These are phyloP conservation scores for Casuarina cunninghamiana DNA, from an alignment of 306 rosid species.

Conservation along the genomic window DNA sequence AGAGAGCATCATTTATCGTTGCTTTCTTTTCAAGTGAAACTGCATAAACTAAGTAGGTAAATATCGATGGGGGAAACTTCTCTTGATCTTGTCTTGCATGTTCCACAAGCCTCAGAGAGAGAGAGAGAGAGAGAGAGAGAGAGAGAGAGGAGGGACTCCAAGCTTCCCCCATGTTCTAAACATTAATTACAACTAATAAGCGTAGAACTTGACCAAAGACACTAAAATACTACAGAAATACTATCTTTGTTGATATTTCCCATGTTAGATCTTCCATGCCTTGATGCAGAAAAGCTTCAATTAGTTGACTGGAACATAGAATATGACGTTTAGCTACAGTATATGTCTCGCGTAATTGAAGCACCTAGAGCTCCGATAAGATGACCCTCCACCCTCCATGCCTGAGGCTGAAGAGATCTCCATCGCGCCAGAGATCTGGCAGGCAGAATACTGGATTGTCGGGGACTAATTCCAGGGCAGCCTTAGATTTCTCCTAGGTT, in stretches of 20 bases:
- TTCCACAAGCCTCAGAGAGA: background rate
- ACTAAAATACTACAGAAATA: background rate
- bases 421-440: conserved; percentile 8
- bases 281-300: background rate
- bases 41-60: background rate
- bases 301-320: conserved; percentile 31
- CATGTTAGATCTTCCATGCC: conserved; percentile 7
- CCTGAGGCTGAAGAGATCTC: conserved; percentile 1
- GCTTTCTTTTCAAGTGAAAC: background rate
- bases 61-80: background rate
- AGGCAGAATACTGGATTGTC: conserved; percentile 15
- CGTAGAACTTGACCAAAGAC: background rate
- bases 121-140: background rate
- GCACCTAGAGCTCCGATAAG: background rate
- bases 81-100: background rate
- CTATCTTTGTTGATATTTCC: background rate
- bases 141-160: background rate
- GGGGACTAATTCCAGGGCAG: conserved; percentile 10
- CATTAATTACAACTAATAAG: background rate
- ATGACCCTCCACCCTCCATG: conserved; percentile 3
- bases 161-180: background rate
- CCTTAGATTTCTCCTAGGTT: conserved; percentile 30
- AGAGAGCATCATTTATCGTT: background rate
- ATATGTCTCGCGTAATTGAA: background rate
- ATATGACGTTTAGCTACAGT: background rate